These are phyloP conservation scores for Fusarium verticillioides DNA, from an alignment of 2,329 filamentous ascomycete species.

Conservation along the genomic window DNA sequence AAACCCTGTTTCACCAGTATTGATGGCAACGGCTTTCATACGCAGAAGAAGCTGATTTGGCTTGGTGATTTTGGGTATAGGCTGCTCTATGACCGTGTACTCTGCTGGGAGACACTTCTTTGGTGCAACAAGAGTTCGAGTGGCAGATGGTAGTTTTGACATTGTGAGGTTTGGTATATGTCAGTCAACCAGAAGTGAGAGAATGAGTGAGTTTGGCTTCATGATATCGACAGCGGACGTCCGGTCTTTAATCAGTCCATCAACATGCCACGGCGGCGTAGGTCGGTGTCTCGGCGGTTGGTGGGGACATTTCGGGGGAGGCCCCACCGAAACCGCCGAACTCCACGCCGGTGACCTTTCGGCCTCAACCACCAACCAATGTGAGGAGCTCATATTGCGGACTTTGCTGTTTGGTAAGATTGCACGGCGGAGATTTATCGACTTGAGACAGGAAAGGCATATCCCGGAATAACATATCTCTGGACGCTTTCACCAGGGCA, in stretches of 20 bases:
- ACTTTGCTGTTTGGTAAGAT: background rate
- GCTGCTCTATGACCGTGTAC: conserved; percentile 55
- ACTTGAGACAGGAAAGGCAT: too few relatives aligned
- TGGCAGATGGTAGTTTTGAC: conserved; percentile 50
- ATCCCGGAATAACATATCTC: background rate
- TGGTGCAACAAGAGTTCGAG: conserved; percentile 57
- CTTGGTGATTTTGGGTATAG: conserved; percentile 55
- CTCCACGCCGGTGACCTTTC: conserved; percentile 25
- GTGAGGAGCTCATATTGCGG: background rate
- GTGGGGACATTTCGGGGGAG: conserved; percentile 11
- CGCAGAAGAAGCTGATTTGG: conserved; percentile 57
- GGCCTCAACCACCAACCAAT: background rate
- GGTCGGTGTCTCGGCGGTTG: conserved; percentile 34
- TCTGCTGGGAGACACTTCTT: conserved; percentile 52
- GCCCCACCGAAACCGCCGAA: conserved; percentile 44
- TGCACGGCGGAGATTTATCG: too few relatives aligned
- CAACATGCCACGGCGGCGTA: conserved; percentile 16
- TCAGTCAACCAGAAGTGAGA: accelerated
- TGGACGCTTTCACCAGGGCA: background rate
- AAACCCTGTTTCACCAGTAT: conserved; percentile 51
- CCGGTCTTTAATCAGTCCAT: conserved; percentile 26
- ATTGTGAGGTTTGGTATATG: conserved; percentile 23
- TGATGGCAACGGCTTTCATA: conserved; percentile 52
- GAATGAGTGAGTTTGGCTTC: background rate
- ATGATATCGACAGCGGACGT: background rate